A percentile compares a stretch with the other conserved stretches of the same genome.
These are phyloP conservation scores for Austroboletus novae-zelandiae DNA, from an alignment of 1,284 basidiomycete species.

Conservation along the genomic window DNA sequence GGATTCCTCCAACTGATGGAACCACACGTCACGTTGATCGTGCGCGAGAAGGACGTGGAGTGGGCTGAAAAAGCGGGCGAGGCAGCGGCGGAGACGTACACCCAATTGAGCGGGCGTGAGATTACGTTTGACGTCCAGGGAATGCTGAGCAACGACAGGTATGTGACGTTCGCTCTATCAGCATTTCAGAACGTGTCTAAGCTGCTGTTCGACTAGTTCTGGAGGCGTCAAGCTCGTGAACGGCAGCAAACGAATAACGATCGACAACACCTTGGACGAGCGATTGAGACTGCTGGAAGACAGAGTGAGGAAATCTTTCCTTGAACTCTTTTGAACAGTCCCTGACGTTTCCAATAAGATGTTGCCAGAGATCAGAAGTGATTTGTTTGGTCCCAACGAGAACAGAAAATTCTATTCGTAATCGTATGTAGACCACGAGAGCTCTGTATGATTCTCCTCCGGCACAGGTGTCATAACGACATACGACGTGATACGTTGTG, in stretches of 20 bases:
- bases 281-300: conserved; percentile 85
- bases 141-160: conserved; percentile 73
- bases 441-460: background rate
- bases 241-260: conserved; percentile 73
- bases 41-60: conserved; percentile 62
- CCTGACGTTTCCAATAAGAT: conserved; percentile 53
- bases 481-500: background rate
- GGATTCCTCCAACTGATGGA: conserved; percentile 74
- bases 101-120: conserved; percentile 72
- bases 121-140: conserved; percentile 65
- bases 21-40: conserved; percentile 57
- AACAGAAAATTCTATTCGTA: conserved; percentile 85
- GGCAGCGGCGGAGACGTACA: conserved; percentile 63
- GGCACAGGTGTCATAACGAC: too few relatives aligned
- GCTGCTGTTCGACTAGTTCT: conserved; percentile 41
- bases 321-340: background rate
- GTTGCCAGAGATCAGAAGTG: conserved; percentile 86
- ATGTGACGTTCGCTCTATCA: background rate
- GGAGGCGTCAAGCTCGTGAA: conserved; percentile 82
- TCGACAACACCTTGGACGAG: conserved; percentile 92
- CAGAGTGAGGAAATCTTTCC: conserved; percentile 51
- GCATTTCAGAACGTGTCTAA: background rate
- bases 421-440: background rate
- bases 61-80: conserved; percentile 59
- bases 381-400: conserved; percentile 82